phyloP scores from a whole-genome alignment of 768 basidiomycete genomes.

The Pleurotus platypus region DNA sequence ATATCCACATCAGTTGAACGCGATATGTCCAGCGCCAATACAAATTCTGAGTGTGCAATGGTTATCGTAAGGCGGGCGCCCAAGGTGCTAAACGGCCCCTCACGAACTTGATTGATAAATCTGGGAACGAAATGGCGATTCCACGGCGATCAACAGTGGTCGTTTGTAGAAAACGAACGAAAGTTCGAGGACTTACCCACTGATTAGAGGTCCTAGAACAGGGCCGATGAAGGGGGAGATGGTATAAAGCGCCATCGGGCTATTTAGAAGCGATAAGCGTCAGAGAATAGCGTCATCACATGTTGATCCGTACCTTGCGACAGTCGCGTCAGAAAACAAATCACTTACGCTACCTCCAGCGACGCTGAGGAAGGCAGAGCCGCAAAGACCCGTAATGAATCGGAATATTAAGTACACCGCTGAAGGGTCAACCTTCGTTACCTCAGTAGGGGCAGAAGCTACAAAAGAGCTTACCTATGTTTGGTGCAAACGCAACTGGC shows the following conservation, averaged over 20 bases:
- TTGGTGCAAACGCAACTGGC: constrained; percentile 70
- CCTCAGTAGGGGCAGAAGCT: neutral
- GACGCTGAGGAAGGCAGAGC: constrained; percentile 54
- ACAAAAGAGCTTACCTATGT: constrained; percentile 43
- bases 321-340: constrained; percentile 50
- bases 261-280: constrained; percentile 10
- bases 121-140: constrained; percentile 20
- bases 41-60: constrained; percentile 34
- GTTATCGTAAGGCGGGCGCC: neutral
- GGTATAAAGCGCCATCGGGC: constrained; percentile 55
- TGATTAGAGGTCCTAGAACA: constrained; percentile 52
- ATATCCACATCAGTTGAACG: constrained; percentile 66
- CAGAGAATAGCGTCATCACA: neutral
- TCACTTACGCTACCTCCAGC: constrained; percentile 56
- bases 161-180: neutral
- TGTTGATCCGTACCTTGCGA: constrained; percentile 48
- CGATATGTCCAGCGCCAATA: constrained; percentile 81
- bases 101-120: constrained; percentile 63
- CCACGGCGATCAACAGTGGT: neutral
- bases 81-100: no score
- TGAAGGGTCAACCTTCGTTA: constrained; percentile 13
- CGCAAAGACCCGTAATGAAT: constrained; percentile 51
- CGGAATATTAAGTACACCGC: constrained; percentile 60
- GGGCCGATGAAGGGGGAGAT: constrained; percentile 51
- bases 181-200: constrained; percentile 40